Conservation (phyloP, 176 grass and related monocot species). For the Aechmea fasciata region DNA sequence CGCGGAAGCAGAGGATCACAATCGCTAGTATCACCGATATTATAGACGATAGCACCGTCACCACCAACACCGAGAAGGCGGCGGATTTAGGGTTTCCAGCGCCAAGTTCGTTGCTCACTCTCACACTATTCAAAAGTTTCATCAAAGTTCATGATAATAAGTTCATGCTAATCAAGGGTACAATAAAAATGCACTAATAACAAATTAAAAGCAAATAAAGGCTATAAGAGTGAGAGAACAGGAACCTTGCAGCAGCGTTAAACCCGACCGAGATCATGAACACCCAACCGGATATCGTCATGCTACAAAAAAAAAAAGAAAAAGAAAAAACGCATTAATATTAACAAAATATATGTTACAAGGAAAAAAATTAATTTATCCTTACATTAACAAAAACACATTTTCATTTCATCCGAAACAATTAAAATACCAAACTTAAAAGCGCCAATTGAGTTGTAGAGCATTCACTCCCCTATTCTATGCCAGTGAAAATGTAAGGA, state of each 20-base stretch:
- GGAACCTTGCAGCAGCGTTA: conserved; percentile 73
- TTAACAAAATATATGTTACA: not conserved
- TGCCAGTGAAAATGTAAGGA: no score
- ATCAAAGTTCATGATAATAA: not conserved
- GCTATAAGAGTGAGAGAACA: not conserved
- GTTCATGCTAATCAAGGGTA: no score
- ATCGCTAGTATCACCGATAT: conserved; percentile 21
- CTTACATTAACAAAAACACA: not conserved
- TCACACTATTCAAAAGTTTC: conserved; percentile 18
- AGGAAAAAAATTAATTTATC: not conserved
- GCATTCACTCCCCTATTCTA: no score
- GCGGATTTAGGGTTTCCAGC: conserved; percentile 32
- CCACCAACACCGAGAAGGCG: conserved; percentile 40
- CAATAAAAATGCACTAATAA: not conserved
- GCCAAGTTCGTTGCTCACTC: conserved; percentile 52
- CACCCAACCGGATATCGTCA: conserved; percentile 73
- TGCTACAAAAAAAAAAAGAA: conserved; percentile 24
- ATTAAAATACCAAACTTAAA: no score
- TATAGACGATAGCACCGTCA: conserved; percentile 21
- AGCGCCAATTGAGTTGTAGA: no score
- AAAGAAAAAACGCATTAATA: not conserved
- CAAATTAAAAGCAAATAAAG: not conserved
- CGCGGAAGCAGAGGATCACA: conserved; percentile 21
- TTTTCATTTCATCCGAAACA: no score
- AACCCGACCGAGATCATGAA: conserved; percentile 82